phyloP scores from a whole-genome alignment of 345 rosid species.

The Ceriops zippeliana region DNA sequence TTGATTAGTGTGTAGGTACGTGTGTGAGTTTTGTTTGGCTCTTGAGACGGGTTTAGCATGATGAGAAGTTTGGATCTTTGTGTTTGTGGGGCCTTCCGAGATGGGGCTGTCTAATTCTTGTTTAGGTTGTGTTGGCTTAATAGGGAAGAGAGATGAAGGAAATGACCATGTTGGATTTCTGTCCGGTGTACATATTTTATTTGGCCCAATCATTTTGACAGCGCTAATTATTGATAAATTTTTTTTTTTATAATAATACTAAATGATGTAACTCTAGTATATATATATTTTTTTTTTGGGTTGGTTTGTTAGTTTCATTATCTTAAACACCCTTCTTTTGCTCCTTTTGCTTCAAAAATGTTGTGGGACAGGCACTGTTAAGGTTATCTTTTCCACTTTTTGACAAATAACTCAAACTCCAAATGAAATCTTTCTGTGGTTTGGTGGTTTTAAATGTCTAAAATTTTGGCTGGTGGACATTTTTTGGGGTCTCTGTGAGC shows the following conservation, averaged over 20 bases:
- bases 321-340: background rate
- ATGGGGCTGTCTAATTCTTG: background rate
- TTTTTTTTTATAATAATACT: background rate
- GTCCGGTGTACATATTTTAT: background rate
- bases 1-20: background rate
- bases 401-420: no score
- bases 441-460: background rate
- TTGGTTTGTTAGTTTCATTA: background rate
- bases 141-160: background rate
- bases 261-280: background rate
- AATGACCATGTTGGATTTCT: background rate
- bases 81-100: background rate
- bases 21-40: background rate
- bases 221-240: background rate
- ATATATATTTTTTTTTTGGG: no score
- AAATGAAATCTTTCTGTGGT: background rate
- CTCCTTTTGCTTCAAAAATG: background rate
- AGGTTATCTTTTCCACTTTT: no score
- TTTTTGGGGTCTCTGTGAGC: background rate
- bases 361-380: background rate
- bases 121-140: background rate
- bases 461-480: background rate
- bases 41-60: background rate
- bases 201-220: background rate
- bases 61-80: slow-evolving; percentile 2